These are phyloP conservation scores for Mucor circinelloides DNA, from an alignment of 371 early-diverging fungal species.

Conservation along the genomic window DNA sequence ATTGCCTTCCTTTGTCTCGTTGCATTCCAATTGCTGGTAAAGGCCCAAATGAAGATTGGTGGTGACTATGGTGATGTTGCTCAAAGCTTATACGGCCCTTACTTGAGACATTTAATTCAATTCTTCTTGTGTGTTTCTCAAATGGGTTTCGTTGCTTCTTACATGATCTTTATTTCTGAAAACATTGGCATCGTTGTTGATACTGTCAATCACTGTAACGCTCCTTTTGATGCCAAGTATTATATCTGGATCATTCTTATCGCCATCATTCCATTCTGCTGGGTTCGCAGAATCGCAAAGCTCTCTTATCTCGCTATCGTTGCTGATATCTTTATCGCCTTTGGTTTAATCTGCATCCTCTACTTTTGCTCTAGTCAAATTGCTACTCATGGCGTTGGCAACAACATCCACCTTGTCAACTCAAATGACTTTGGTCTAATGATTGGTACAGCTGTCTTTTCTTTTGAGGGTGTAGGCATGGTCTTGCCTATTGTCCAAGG, in stretches of 20 bases:
- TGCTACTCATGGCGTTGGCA: constrained; percentile 55
- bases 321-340: constrained; percentile 79
- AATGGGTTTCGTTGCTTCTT: constrained; percentile 81
- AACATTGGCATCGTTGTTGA: constrained; percentile 71
- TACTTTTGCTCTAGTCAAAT: constrained; percentile 62
- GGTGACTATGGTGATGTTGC: constrained; percentile 85
- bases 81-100: constrained; percentile 64
- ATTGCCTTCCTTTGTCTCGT: constrained; percentile 32
- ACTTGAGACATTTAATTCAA: constrained; percentile 63
- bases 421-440: constrained; percentile 64
- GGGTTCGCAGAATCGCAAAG: constrained; percentile 77
- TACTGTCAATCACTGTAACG: constrained; percentile 56
- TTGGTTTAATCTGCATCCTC: constrained; percentile 73
- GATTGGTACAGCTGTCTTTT: constrained; percentile 77
- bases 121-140: constrained; percentile 75
- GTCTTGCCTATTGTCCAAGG: constrained; percentile 43
- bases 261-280: constrained; percentile 75
- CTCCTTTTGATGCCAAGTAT: constrained; percentile 52
- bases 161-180: constrained; percentile 82
- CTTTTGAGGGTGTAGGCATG: constrained; percentile 82
- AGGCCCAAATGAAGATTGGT: constrained; percentile 44
- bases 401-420: constrained; percentile 51
- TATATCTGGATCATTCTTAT: constrained; percentile 72
- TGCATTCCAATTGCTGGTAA: constrained; percentile 34
- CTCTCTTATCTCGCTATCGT: constrained; percentile 72